Base-by-base conservation (phyloP, 495 filamentous ascomycete species). In the Venustampulla echinocandica region DNA sequence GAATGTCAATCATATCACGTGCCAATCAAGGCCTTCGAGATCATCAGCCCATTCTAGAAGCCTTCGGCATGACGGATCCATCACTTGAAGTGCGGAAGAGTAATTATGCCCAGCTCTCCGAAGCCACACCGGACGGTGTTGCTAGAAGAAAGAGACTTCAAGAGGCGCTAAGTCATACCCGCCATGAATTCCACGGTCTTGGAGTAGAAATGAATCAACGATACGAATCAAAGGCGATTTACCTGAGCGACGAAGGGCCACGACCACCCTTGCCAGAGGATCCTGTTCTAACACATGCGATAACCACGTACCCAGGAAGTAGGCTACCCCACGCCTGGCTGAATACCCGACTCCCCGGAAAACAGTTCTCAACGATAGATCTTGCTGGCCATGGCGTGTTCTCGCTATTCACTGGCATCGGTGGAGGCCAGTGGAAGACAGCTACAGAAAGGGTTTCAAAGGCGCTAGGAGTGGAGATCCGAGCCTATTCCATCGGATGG, bases 271-370 rank as follows among this genome's bases (percentile, higher is more conserved):
- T 62, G 0, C 37, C 53, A 11, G 59, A 44, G 3, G 44, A 55
- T 51, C 53, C 53, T 10, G 53, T 64, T 6, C 41, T 70, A 13
- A 52, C 71, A 5, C 54, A 71, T 40, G 55, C 64, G 19, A 57
- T 62, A 7, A 64, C 56, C 20, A 76, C 74, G 17, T 72, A 71
- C 47, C 74, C 74, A 5, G 74, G 74, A 18, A 64, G 60, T 28
- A 62, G 74, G 7, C 54, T 75, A 2, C 74, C 74, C 5, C 74
- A 78, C 53, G 74, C 66, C 1, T 78, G 74, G 74, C 54, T 78
- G 0, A 75, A 74, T 22, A 65, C 61, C 13, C 47, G 52, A 2
- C 44, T 59, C 11, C 71, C 73, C 1, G 52, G 52, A 10, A 58
- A 68, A 36, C 50, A 52, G 20, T 49, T 75, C 40, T 74, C 71